These are phyloP conservation scores for Cyclanthera cordifolia DNA, from an alignment of 306 rosid genomes.

Conservation along the genomic window DNA sequence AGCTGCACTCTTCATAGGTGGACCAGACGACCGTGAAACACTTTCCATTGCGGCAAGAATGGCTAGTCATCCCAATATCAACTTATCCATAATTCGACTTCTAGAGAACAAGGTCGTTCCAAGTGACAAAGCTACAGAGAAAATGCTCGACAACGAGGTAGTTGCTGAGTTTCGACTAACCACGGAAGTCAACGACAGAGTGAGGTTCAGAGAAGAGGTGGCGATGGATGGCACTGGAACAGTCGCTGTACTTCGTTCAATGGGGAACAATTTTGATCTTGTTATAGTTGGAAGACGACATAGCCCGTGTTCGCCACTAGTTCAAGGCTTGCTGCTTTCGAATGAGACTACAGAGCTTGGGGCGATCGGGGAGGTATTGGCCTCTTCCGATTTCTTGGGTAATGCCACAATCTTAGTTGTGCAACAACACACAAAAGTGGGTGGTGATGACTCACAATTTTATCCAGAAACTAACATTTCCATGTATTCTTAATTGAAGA, in stretches of 20 bases:
- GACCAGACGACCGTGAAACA: conserved; percentile 32
- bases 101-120: neutral
- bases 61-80: conserved; percentile 19
- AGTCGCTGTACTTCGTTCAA: conserved; percentile 15
- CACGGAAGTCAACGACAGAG: conserved; percentile 11
- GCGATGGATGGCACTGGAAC: conserved; percentile 25
- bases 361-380: conserved; percentile 23
- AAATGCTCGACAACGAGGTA: conserved; percentile 16
- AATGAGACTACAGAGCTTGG: conserved; percentile 18
- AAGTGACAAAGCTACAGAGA: conserved; percentile 7
- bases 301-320: neutral
- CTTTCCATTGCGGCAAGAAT: conserved; percentile 24
- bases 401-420: conserved; percentile 22
- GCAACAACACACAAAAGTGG: conserved; percentile 21
- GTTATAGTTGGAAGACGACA: conserved; percentile 28
- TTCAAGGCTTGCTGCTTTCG: conserved; percentile 19
- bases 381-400: conserved; percentile 18
- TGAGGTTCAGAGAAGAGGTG: conserved; percentile 23
- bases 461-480: too few relatives aligned
- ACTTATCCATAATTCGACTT: conserved; percentile 20
- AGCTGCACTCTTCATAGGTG: conserved; percentile 28
- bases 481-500: neutral
- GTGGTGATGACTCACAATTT: neutral
- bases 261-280: conserved; percentile 19
- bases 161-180: conserved; percentile 12